Evolutionary conservation across 345 rosid species (phyloP).

Genomic region (rapeseed (Brassica napus)): Da-Ae NC_063447.1:50137501-50138000

Average conservation of each 20-base stretch:
- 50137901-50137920: constrained; percentile 52
- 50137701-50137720: not conserved
- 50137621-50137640: not conserved
- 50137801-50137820: constrained; percentile 61
- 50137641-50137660: not conserved
- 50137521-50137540: constrained; percentile 24
- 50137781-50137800: not conserved
- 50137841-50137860: constrained; percentile 63
- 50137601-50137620: not conserved
- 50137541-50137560: constrained; percentile 11
- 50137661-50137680: not conserved
- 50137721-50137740: not conserved
- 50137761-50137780: not conserved
- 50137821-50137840: constrained; percentile 77
- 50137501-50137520: constrained; percentile 4
- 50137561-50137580: not conserved
- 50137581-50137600: not conserved
- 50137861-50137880: constrained; percentile 51
- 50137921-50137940: constrained; percentile 75
- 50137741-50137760: not conserved
- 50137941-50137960: constrained; percentile 24
- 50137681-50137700: not conserved
- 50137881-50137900: constrained; percentile 70
- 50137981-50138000: constrained; percentile 93
- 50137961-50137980: constrained; percentile 55